Percentiles rank a stretch among this genome's conserved stretches.
These are phyloP conservation scores for Scenedesmus sp. DNA, from an alignment of 163 green algal species.

Conservation along the genomic window DNA sequence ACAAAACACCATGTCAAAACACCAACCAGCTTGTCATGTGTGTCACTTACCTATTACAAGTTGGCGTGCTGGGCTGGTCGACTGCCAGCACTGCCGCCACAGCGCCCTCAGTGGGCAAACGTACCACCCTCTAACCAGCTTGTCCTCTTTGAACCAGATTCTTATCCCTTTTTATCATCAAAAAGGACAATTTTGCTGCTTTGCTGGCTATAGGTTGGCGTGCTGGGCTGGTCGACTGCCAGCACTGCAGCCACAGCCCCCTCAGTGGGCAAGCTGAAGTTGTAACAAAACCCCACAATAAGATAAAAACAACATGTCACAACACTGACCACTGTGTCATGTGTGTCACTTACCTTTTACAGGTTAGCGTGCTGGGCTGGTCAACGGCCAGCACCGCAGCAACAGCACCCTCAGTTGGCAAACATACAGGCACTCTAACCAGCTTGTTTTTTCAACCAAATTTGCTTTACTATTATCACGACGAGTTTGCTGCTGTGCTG, in stretches of 20 bases:
- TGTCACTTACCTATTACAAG: too few species aligned
- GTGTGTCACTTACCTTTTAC: too few species aligned
- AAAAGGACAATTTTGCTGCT: background rate
- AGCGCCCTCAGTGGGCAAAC: too few species aligned
- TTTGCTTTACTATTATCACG: too few species aligned
- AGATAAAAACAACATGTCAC: background rate
- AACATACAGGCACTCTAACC: background rate
- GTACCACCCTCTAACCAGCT: too few species aligned
- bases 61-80: conserved; percentile 19
- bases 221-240: conserved; percentile 14
- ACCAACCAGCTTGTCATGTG: too few species aligned
- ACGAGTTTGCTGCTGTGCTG: background rate
- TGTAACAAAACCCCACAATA: background rate
- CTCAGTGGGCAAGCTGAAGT: conserved; percentile 15
- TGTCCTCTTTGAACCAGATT: too few species aligned
- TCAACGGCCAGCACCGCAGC: background rate
- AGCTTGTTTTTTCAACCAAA: too few species aligned
- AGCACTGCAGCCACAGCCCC: background rate
- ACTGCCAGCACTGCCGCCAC: conserved; percentile 1
- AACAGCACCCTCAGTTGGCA: background rate
- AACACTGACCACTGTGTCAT: too few species aligned
- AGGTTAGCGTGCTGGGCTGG: conserved; percentile 21
- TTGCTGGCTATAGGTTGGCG: background rate
- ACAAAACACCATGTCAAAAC: too few species aligned
- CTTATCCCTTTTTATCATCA: too few species aligned